Conservation (phyloP, 768 basidiomycete species). For the Jaapia argillacea region DNA sequence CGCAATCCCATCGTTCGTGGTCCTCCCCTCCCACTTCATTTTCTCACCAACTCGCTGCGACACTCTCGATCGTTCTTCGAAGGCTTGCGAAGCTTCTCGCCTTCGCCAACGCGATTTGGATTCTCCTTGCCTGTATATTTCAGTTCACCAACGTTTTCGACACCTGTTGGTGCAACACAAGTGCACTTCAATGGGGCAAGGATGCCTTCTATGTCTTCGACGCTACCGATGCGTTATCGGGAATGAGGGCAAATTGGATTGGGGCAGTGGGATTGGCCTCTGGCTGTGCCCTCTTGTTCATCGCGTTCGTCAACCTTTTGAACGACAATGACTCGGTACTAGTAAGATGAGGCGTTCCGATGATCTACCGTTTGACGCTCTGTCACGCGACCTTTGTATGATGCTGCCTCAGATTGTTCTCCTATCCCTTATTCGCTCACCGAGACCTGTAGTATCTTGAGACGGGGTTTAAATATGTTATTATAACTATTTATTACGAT, state of each 20-base stretch:
- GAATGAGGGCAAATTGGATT: background rate
- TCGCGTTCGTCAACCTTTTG: background rate
- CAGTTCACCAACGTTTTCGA: constrained; percentile 18
- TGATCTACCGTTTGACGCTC: too few species aligned
- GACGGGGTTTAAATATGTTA: too few species aligned
- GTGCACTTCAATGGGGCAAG: constrained; percentile 5
- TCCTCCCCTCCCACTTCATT: background rate
- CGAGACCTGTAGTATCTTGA: too few species aligned
- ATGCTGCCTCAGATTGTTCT: too few species aligned
- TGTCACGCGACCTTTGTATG: too few species aligned
- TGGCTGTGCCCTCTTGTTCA: background rate
- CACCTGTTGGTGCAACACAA: constrained; percentile 21
- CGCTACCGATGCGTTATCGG: background rate
- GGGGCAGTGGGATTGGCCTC: background rate
- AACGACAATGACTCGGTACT: too few species aligned
- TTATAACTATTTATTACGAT: too few species aligned
- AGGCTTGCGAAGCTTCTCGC: constrained; percentile 17
- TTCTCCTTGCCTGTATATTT: constrained; percentile 18
- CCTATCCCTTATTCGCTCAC: too few species aligned
- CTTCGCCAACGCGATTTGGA: constrained; percentile 15
- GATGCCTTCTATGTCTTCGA: background rate
- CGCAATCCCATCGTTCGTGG: too few species aligned
- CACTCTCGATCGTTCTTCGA: background rate
- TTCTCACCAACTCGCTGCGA: background rate
- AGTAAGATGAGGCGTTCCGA: too few species aligned